Evolutionary conservation across 1,139 yeast species (phyloP), one percentile per base, ranked within the genome.

Genomic region (Trichomonascaceae sp.): DNA sequence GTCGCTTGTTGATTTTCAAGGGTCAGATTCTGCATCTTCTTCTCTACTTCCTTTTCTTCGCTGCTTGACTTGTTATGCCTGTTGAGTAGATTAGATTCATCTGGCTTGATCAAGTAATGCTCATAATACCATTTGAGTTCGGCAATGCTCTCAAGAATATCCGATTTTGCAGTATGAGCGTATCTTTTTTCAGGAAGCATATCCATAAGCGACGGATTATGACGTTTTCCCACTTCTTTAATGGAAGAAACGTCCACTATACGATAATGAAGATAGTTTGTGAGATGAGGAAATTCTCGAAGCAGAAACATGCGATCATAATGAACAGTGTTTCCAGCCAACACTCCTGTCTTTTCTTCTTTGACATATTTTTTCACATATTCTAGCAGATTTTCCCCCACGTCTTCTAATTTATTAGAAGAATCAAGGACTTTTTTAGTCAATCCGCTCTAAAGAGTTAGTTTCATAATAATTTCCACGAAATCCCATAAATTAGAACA

Each of bases 241-340:
- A 95, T 73, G 1, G 91, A 76, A 8, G 96, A 85, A 18, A 93
- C 99, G 64, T 95, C 99, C 43, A 95, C 79, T 52, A 91, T 77
- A 52, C 99, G 77, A 68, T 95, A 93, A 66, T 85, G 91, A 60
- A 93, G 74, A 64, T 81, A 84, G 20, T 69, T 68, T 10, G 64
- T 57, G 6, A 89, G 84, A 49, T 76, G 68, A 0, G 98, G 98
- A 72, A 93, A 84, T 63, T 93, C 96, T 51, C 81, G 77, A 67
- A 83, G 74, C 86, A 95, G 80, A 70, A 93, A 95, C 55, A 86
- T 76, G 57, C 90, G 80, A 69, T 95, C 99, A 84, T 89, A 86
- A 68, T 95, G 97, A 24, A 95, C 83, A 0, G 96, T 80, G 64
- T 91, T 93, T 1, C 99, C 99, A 0, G 96, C 96, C 57, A 95